A percentile compares a stretch with the other conserved stretches of the same genome.
Evolutionary conservation across 495 filamentous ascomycete species (phyloP).

Genomic region (Clavariopsis aquatica): DNA sequence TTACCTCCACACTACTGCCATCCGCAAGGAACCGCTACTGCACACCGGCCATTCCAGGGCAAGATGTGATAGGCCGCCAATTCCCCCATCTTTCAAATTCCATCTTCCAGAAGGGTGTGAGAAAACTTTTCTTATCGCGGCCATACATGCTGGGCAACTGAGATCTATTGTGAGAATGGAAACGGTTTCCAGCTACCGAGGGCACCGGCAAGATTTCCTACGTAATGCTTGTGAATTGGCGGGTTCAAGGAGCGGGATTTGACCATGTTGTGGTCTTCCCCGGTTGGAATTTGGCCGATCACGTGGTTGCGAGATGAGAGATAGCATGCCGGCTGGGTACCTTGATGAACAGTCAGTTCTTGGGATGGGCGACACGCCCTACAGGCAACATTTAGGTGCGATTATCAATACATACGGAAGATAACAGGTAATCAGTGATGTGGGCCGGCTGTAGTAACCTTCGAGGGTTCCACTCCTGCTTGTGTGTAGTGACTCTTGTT

Average conservation of each 20-base stretch:
- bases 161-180: background rate
- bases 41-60: background rate
- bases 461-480: background rate
- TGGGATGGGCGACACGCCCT: background rate
- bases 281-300: background rate
- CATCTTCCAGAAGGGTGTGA: background rate
- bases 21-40: background rate
- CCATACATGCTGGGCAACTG: background rate
- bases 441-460: background rate
- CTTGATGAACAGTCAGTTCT: background rate
- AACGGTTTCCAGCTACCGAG: background rate
- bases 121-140: background rate
- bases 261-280: background rate
- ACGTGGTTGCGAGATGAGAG: background rate
- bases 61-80: background rate
- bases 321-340: background rate
- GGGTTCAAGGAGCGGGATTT: background rate
- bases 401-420: constrained; percentile 9
- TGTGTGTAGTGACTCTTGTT: background rate
- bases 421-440: constrained; percentile 7
- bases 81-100: constrained; percentile 14
- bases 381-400: background rate
- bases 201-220: background rate
- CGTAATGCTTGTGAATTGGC: background rate
- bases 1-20: constrained; percentile 11